Percentiles rank a stretch among this genome's conserved stretches.
These are phyloP conservation scores for Neobulgaria alba DNA, from an alignment of 2,329 filamentous ascomycete species.

Conservation along the genomic window DNA sequence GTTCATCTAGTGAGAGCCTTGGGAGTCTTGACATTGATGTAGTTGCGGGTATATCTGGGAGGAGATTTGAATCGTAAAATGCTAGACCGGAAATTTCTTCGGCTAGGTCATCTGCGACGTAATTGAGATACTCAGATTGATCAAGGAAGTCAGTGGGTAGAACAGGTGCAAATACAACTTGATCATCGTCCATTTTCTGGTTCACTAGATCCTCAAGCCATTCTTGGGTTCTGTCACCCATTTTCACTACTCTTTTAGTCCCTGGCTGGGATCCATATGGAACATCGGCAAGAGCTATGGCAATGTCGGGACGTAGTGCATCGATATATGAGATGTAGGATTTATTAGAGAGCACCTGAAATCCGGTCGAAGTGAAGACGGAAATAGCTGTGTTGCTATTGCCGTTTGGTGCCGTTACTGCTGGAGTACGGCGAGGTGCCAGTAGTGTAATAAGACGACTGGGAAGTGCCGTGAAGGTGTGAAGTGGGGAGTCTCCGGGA, in stretches of 20 bases:
- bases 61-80: slow-evolving; percentile 64
- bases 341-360: slow-evolving; percentile 57
- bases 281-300: slow-evolving; percentile 70
- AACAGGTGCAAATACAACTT: slow-evolving; percentile 54
- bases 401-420: slow-evolving; percentile 60
- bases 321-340: slow-evolving; percentile 60
- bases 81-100: slow-evolving; percentile 60
- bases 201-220: slow-evolving; percentile 67
- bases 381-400: slow-evolving; percentile 66
- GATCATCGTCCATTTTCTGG: slow-evolving; percentile 22
- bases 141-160: slow-evolving; percentile 66
- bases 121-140: slow-evolving; percentile 73
- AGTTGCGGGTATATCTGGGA: slow-evolving; percentile 55
- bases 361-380: slow-evolving; percentile 81
- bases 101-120: slow-evolving; percentile 55
- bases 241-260: slow-evolving; percentile 68
- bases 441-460: slow-evolving; percentile 60
- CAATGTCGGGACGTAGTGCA: slow-evolving; percentile 69
- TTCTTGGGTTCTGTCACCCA: slow-evolving; percentile 75
- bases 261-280: slow-evolving; percentile 47
- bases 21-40: slow-evolving; percentile 52
- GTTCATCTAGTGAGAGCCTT: slow-evolving; percentile 64
- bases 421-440: slow-evolving; percentile 67
- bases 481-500: slow-evolving; percentile 42
- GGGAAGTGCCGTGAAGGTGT: slow-evolving; percentile 68